phyloP scores from a whole-genome alignment of 352 stramenopile genomes.

The Sclerospora graminicola region DNA sequence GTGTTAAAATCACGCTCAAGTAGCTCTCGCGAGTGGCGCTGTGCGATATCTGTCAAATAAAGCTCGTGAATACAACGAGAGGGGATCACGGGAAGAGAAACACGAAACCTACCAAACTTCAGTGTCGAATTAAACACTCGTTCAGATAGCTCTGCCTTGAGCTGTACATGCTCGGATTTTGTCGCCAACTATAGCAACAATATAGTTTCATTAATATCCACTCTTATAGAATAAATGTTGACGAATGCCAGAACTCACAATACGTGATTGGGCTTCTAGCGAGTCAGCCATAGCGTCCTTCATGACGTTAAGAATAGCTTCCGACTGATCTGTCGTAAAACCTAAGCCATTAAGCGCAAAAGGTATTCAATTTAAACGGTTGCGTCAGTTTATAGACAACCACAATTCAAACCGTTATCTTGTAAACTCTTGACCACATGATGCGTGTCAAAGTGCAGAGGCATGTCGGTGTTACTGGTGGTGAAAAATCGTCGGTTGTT shows the following conservation, averaged over 20 bases:
- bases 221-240: too few species aligned
- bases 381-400: not conserved
- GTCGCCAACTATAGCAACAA: constrained; percentile 47
- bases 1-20: constrained; percentile 85
- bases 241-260: too few species aligned
- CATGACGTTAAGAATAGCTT: constrained; percentile 77
- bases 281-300: constrained; percentile 75
- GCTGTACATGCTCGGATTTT: constrained; percentile 80
- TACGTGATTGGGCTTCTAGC: constrained; percentile 51
- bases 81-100: too few species aligned
- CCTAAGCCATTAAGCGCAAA: constrained; percentile 21
- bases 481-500: constrained; percentile 9
- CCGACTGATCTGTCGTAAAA: constrained; percentile 52
- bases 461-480: constrained; percentile 9
- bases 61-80: not conserved
- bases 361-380: not conserved
- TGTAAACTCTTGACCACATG: not conserved
- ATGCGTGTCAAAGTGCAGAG: constrained; percentile 8
- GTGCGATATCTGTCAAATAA: constrained; percentile 58
- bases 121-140: constrained; percentile 85
- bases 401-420: not conserved
- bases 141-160: constrained; percentile 79
- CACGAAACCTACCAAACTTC: constrained; percentile 57
- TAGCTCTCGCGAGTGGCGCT: constrained; percentile 81
- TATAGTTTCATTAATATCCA: too few species aligned